phyloP scores from a whole-genome alignment of 2,329 filamentous ascomycete genomes.

The Colletotrichum australisinense region DNA sequence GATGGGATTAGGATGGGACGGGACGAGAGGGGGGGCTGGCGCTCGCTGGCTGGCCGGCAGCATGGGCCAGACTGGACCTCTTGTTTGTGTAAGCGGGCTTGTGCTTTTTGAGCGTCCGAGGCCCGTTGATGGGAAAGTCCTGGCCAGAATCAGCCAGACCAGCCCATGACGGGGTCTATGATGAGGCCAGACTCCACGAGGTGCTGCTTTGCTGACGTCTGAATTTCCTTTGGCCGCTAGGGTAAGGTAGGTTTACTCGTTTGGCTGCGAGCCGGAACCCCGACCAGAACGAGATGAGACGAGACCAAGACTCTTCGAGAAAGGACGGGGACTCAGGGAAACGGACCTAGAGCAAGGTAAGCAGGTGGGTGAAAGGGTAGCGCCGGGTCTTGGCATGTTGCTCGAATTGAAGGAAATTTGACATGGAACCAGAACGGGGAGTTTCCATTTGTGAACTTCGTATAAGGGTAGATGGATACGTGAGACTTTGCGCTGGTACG shows the following conservation, averaged over 20 bases:
- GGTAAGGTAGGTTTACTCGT: no score
- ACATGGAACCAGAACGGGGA: background rate
- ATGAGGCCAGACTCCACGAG: background rate
- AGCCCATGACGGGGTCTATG: background rate
- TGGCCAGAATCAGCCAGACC: no score
- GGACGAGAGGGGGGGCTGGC: background rate
- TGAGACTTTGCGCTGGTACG: background rate
- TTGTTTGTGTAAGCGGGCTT: background rate
- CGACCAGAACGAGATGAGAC: background rate
- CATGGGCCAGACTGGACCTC: background rate
- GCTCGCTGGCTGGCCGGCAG: background rate
- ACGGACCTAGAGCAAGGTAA: background rate
- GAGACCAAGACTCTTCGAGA: no score
- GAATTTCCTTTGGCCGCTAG: background rate
- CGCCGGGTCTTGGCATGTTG: background rate
- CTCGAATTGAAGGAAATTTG: background rate
- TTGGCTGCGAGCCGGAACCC: background rate
- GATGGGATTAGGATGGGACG: background rate
- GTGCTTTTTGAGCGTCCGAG: background rate
- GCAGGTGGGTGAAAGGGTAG: background rate
- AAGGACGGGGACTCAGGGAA: no score
- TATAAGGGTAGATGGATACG: background rate
- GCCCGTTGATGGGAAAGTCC: background rate
- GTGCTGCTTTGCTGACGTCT: background rate
- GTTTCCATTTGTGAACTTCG: background rate